phyloP scores from a whole-genome alignment of 768 basidiomycete species.

The Lepiota subincarnata region DNA sequence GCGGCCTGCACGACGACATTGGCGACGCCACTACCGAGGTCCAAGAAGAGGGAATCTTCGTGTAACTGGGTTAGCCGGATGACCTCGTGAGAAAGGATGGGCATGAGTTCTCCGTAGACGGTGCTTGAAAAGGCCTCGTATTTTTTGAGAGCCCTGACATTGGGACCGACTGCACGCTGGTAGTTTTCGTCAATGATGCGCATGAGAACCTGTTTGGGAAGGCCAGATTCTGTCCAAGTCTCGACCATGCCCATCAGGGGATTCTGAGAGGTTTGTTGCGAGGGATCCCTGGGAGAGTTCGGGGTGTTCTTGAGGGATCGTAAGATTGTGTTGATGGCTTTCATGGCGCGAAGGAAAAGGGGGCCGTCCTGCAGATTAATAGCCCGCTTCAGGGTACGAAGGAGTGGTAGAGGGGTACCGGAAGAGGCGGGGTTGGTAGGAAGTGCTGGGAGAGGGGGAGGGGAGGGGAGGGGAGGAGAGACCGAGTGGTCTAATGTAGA shows the following conservation, averaged over 20 bases:
- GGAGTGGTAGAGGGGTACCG: slow-evolving; percentile 26
- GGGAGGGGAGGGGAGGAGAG: slow-evolving; percentile 21
- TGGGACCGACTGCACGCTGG: slow-evolving; percentile 88
- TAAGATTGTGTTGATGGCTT: slow-evolving; percentile 57
- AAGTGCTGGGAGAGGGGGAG: slow-evolving; percentile 27
- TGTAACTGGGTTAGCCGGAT: slow-evolving; percentile 50
- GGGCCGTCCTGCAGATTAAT: slow-evolving; percentile 69
- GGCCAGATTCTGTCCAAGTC: slow-evolving; percentile 46
- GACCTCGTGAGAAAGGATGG: slow-evolving; percentile 73
- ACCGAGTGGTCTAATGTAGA: slow-evolving; percentile 23
- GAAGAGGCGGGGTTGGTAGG: slow-evolving; percentile 21
- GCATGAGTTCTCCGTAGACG: slow-evolving; percentile 89
- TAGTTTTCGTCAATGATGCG: slow-evolving; percentile 89
- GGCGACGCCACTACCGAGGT: slow-evolving; percentile 83
- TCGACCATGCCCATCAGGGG: slow-evolving; percentile 42
- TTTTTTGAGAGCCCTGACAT: slow-evolving; percentile 72
- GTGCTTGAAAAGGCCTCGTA: slow-evolving; percentile 83
- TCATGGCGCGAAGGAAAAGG: slow-evolving; percentile 60
- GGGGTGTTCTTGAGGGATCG: slow-evolving; percentile 63
- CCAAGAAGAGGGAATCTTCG: slow-evolving; percentile 68
- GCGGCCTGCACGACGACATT: slow-evolving; percentile 82
- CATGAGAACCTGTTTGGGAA: slow-evolving; percentile 65
- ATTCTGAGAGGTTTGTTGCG: slow-evolving; percentile 42
- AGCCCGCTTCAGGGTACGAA: slow-evolving; percentile 66
- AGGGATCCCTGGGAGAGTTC: slow-evolving; percentile 47